phyloP scores from a whole-genome alignment of 805 yeast genomes.

The Blastobotrys chiropterorum region DNA sequence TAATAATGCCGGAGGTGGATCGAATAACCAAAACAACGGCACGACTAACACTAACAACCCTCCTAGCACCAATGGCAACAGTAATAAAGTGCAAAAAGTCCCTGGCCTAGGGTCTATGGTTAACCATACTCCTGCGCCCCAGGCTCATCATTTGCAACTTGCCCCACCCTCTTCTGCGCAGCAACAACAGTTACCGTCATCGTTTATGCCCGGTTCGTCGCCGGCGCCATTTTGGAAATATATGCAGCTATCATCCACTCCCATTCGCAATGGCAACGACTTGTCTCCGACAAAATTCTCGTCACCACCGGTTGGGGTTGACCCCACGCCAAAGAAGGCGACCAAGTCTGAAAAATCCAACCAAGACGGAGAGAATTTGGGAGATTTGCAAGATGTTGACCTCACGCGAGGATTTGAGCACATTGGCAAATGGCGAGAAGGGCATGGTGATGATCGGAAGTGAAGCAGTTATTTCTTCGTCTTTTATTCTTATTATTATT shows the following conservation, averaged over 20 bases:
- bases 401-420: constrained; percentile 40
- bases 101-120: neutral
- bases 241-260: constrained; percentile 53
- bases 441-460: neutral
- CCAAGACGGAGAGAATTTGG: constrained; percentile 24
- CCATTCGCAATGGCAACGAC: constrained; percentile 21
- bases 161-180: constrained; percentile 34
- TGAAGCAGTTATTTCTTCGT: too few relatives aligned
- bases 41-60: neutral
- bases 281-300: constrained; percentile 28
- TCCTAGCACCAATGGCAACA: neutral
- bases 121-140: constrained; percentile 20
- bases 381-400: constrained; percentile 44
- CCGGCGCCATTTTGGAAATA: constrained; percentile 89
- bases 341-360: constrained; percentile 8
- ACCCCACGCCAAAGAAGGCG: neutral
- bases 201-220: constrained; percentile 51
- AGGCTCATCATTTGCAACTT: constrained; percentile 27
- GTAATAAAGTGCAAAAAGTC: neutral
- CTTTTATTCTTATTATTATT: too few relatives aligned
- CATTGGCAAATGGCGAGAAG: constrained; percentile 24
- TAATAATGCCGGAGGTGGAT: neutral
- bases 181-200: constrained; percentile 34
- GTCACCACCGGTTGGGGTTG: constrained; percentile 17
- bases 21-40: neutral